Percentiles rank a stretch among this genome's conserved stretches.
phyloP scores from a whole-genome alignment of 108 stramenopile species.

The Fistulifera solaris region DNA sequence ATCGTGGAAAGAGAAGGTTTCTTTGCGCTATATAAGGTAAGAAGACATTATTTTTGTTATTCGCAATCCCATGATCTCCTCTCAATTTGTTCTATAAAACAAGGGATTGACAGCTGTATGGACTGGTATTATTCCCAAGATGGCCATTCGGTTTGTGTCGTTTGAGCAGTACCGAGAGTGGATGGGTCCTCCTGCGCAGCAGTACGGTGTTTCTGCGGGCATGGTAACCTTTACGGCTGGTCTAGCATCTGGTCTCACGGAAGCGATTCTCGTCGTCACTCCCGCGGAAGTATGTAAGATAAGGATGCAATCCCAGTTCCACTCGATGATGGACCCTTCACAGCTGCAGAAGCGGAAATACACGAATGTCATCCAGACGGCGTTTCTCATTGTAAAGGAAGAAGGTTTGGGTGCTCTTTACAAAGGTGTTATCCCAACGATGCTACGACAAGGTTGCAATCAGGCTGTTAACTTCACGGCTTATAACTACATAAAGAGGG shows the following conservation, averaged over 20 bases:
- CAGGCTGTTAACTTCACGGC: constrained; percentile 97
- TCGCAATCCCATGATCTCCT: too few relatives aligned
- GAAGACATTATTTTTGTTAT: too few relatives aligned
- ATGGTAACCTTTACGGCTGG: constrained; percentile 81
- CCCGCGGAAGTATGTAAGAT: constrained; percentile 91
- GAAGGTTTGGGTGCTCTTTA: constrained; percentile 90
- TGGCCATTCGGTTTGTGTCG: constrained; percentile 95
- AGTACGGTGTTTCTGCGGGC: too few relatives aligned
- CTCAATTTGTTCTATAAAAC: too few relatives aligned
- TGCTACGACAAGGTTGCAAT: constrained; percentile 96
- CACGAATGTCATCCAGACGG: constrained; percentile 90
- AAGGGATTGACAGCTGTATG: constrained; percentile 93
- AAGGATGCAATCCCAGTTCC: constrained; percentile 89
- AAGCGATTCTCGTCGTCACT: constrained; percentile 69
- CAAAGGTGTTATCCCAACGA: constrained; percentile 92
- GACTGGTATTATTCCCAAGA: constrained; percentile 93
- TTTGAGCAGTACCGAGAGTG: constrained; percentile 85
- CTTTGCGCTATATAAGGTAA: constrained; percentile 79
- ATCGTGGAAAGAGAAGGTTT: constrained; percentile 91
- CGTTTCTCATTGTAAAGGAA: constrained; percentile 71
- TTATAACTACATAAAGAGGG: constrained; percentile 76
- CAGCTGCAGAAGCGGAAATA: constrained; percentile 77
- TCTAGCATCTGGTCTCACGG: constrained; percentile 82
- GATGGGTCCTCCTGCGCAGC: constrained; percentile 3
- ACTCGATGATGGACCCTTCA: constrained; percentile 77